A percentile compares a stretch with the other conserved stretches of the same genome.
These are phyloP conservation scores for Boletales sp. DNA, from an alignment of 768 basidiomycete genomes.

Conservation along the genomic window DNA sequence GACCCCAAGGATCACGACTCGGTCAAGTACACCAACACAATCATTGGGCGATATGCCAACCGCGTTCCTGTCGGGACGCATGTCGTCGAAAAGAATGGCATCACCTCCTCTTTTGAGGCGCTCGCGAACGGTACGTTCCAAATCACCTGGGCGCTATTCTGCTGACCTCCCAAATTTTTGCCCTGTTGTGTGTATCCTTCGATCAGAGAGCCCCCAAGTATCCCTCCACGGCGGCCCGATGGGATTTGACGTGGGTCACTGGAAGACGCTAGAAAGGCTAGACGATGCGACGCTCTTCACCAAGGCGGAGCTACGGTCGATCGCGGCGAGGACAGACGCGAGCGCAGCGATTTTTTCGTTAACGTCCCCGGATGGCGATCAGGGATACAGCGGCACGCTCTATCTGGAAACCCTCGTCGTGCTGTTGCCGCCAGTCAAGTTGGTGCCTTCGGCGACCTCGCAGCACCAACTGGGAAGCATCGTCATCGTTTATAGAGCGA, in stretches of 20 bases:
- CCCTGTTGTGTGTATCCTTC: neutral
- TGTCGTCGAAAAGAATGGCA: slow-evolving; percentile 49
- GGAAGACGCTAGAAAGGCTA: slow-evolving; percentile 42
- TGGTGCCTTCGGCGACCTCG: slow-evolving; percentile 22
- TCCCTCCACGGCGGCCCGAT: slow-evolving; percentile 70
- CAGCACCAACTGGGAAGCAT: slow-evolving; percentile 61
- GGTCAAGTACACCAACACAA: slow-evolving; percentile 69
- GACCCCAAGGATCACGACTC: slow-evolving; percentile 51
- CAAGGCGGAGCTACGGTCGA: slow-evolving; percentile 45
- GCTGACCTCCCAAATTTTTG: too few relatives aligned
- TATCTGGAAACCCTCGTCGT: slow-evolving; percentile 55
- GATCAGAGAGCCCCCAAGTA: slow-evolving; percentile 47
- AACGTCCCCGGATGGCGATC: slow-evolving; percentile 61
- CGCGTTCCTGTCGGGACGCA: slow-evolving; percentile 62
- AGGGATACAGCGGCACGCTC: slow-evolving; percentile 65
- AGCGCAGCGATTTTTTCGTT: slow-evolving; percentile 52
- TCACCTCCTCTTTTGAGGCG: slow-evolving; percentile 45
- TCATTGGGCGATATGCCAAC: slow-evolving; percentile 73
- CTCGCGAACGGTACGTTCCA: slow-evolving; percentile 32
- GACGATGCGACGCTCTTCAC: slow-evolving; percentile 52
- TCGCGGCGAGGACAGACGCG: slow-evolving; percentile 31
- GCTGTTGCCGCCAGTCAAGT: slow-evolving; percentile 38
- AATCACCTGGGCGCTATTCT: neutral
- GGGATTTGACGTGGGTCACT: slow-evolving; percentile 59
- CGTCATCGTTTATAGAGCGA: slow-evolving; percentile 66